Percentiles rank a stretch among this genome's conserved stretches.
phyloP scores from a whole-genome alignment of 108 stramenopile genomes.

The Nitzschia sp. region DNA sequence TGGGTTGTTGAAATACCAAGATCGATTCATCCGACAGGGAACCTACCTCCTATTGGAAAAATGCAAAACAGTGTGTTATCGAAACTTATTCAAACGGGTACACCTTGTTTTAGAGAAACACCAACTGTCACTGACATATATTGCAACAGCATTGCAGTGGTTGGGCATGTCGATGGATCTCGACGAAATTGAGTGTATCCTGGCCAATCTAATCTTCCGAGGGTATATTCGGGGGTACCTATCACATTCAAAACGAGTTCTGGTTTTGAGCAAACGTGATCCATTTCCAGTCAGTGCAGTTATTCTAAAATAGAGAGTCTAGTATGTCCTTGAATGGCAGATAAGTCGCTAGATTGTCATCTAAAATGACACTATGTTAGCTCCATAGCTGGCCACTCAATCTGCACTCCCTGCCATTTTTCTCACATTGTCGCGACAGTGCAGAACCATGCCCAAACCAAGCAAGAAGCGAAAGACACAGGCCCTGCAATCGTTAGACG shows the following conservation, averaged over 20 bases:
- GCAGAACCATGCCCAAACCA: background rate
- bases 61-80: constrained; percentile 91
- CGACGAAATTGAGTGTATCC: constrained; percentile 94
- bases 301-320: constrained; percentile 35
- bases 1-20: constrained; percentile 77
- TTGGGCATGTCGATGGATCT: constrained; percentile 87
- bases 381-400: too few relatives aligned
- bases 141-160: constrained; percentile 72
- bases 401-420: too few relatives aligned
- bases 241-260: constrained; percentile 84
- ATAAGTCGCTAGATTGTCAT: too few relatives aligned
- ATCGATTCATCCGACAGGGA: constrained; percentile 80
- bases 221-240: constrained; percentile 91
- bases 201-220: constrained; percentile 93
- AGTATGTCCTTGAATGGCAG: too few relatives aligned
- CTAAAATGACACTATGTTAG: background rate
- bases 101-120: constrained; percentile 63
- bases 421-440: too few relatives aligned
- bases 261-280: constrained; percentile 92
- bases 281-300: constrained; percentile 88
- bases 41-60: constrained; percentile 93
- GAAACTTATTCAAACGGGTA: constrained; percentile 92
- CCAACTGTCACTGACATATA: constrained; percentile 66
- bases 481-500: background rate
- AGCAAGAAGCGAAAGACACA: background rate